phyloP scores from a whole-genome alignment of 2,329 filamentous ascomycete genomes.

The Fusarium fujikuroi region DNA sequence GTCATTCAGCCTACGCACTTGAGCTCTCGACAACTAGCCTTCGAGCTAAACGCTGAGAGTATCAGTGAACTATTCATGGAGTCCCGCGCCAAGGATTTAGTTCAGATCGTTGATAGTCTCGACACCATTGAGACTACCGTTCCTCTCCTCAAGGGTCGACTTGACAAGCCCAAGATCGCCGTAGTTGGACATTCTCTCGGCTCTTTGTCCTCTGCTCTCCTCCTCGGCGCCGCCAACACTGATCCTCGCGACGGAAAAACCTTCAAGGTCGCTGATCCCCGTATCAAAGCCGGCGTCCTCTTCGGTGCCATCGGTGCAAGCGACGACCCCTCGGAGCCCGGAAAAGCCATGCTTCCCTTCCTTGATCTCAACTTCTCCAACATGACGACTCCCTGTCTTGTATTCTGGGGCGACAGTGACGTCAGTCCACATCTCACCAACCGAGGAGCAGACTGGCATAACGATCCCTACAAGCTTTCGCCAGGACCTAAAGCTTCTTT shows the following conservation, averaged over 20 bases:
- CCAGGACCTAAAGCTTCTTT: slow-evolving; percentile 38
- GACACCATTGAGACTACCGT: slow-evolving; percentile 38
- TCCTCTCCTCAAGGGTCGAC: slow-evolving; percentile 36
- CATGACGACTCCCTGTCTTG: slow-evolving; percentile 35
- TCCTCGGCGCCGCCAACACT: slow-evolving; percentile 39
- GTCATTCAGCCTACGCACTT: slow-evolving; percentile 45
- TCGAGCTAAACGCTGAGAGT: background rate
- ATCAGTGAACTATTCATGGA: slow-evolving; percentile 38
- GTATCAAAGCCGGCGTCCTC: slow-evolving; percentile 43
- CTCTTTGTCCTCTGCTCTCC: slow-evolving; percentile 23
- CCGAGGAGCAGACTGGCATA: slow-evolving; percentile 42
- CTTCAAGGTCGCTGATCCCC: slow-evolving; percentile 19
- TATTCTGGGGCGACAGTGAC: slow-evolving; percentile 42
- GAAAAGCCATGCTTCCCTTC: slow-evolving; percentile 31
- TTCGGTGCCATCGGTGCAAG: slow-evolving; percentile 38
- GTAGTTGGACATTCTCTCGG: slow-evolving; percentile 44
- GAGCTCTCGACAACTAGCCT: slow-evolving; percentile 33
- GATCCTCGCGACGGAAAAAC: slow-evolving; percentile 34
- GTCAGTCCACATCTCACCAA: slow-evolving; percentile 32
- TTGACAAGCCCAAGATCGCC: slow-evolving; percentile 39
- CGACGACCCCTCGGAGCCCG: slow-evolving; percentile 28
- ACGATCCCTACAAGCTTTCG: slow-evolving; percentile 32
- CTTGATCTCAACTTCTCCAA: slow-evolving; percentile 31
- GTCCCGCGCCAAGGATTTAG: slow-evolving; percentile 37
- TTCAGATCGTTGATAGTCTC: slow-evolving; percentile 38